A percentile compares a stretch with the other conserved stretches of the same genome.
phyloP scores from a whole-genome alignment of 2,329 filamentous ascomycete species.

The Didymella keratinophila region DNA sequence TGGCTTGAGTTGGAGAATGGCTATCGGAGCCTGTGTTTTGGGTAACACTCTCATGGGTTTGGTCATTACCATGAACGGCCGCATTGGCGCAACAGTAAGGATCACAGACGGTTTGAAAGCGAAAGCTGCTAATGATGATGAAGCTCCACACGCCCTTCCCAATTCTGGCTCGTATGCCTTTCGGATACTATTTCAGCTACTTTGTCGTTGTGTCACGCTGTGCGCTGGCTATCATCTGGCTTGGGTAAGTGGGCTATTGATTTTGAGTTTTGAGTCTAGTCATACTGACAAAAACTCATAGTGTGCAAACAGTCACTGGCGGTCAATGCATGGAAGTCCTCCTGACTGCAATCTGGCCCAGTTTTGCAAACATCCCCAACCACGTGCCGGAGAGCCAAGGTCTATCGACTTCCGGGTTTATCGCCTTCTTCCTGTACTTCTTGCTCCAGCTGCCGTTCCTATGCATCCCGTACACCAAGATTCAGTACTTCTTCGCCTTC shows the following conservation, averaged over 20 bases:
- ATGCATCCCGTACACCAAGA: conserved; percentile 36
- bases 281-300: conserved; percentile 17
- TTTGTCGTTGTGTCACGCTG: conserved; percentile 44
- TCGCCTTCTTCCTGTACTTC: conserved; percentile 39
- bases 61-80: conserved; percentile 39
- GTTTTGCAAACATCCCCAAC: conserved; percentile 34
- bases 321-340: conserved; percentile 37
- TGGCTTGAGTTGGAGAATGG: conserved; percentile 40
- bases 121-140: conserved; percentile 9
- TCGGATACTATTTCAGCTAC: conserved; percentile 39
- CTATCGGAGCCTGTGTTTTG: conserved; percentile 45
- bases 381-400: conserved; percentile 29
- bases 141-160: conserved; percentile 39
- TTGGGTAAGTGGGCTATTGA: conserved; percentile 27
- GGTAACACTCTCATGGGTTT: conserved; percentile 42
- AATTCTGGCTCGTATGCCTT: conserved; percentile 35
- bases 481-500: conserved; percentile 39
- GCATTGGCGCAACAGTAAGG: conserved; percentile 37
- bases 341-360: conserved; percentile 39
- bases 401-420: conserved; percentile 30
- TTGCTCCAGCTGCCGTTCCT: conserved; percentile 37
- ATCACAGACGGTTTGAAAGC: not conserved
- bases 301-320: conserved; percentile 36
- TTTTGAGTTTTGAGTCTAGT: not conserved
- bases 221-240: conserved; percentile 49